Percentiles rank a stretch among this genome's conserved stretches.
phyloP scores from a whole-genome alignment of 352 stramenopile genomes.

The Phytophthora sp. region DNA sequence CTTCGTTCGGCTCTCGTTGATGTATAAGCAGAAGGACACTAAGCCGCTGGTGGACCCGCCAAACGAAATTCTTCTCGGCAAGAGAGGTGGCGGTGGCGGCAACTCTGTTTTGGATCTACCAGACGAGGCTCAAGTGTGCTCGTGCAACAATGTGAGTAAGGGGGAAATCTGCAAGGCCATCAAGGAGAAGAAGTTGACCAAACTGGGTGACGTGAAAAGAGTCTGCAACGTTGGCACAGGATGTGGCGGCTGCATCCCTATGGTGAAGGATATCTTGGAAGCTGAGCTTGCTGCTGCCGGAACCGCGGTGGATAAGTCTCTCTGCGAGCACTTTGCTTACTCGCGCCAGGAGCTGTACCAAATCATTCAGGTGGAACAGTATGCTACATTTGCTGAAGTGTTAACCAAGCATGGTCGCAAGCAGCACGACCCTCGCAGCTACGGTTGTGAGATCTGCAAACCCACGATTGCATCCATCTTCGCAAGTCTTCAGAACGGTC shows the following conservation, averaged over 20 bases:
- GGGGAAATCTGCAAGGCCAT: slow-evolving; percentile 79
- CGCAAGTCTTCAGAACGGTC: slow-evolving; percentile 89
- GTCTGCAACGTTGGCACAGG: slow-evolving; percentile 88
- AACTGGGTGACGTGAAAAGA: slow-evolving; percentile 82
- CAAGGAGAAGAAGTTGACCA: slow-evolving; percentile 75
- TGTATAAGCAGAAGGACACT: slow-evolving; percentile 59
- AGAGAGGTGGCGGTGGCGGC: slow-evolving; percentile 37
- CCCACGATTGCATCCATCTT: slow-evolving; percentile 91
- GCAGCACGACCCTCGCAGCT: slow-evolving; percentile 36
- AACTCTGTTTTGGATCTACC: slow-evolving; percentile 59
- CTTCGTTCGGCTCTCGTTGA: slow-evolving; percentile 79
- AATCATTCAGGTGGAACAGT: slow-evolving; percentile 81
- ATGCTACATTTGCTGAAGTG: slow-evolving; percentile 90
- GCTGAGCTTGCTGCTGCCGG: slow-evolving; percentile 88
- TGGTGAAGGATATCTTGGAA: slow-evolving; percentile 89
- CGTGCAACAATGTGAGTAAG: slow-evolving; percentile 93
- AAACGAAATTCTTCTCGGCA: slow-evolving; percentile 65
- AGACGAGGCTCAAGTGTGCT: slow-evolving; percentile 90
- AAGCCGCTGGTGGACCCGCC: slow-evolving; percentile 58
- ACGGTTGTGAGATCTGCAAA: slow-evolving; percentile 94
- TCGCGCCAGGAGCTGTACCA: slow-evolving; percentile 91
- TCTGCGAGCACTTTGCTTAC: slow-evolving; percentile 93
- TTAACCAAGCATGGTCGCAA: slow-evolving; percentile 79
- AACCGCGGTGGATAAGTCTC: slow-evolving; percentile 83
- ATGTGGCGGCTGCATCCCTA: slow-evolving; percentile 91